Base-by-base conservation (phyloP, 768 basidiomycete species). In the Leucosporidium scottii region DNA sequence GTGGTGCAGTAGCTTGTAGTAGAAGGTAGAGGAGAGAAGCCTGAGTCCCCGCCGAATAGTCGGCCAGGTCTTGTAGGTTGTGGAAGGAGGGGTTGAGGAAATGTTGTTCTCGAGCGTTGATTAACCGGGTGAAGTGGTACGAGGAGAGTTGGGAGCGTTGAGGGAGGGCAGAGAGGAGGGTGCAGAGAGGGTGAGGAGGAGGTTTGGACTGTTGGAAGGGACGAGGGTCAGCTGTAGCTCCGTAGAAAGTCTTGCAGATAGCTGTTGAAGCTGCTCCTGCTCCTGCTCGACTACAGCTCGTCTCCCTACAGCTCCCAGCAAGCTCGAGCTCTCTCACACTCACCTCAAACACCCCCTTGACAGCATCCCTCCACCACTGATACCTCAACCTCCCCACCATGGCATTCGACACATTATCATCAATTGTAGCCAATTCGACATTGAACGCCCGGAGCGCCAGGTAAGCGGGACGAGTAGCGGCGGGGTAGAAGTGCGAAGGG, bases 341-440 rank as follows among this genome's bases (percentile, higher is more conserved):
- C 34, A 74, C 74, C 25, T 69, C 65, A 63, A 65, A 71, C 18
- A 66, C 57, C 1, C 64, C 63, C 28, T 71, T 69, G 60, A 75
- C 34, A 10, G 68, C 73, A 18, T 75, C 74, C 49, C 65, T 67
- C 74, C 74, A 75, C 72, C 72, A 75, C 59, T 75, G 74, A 49
- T 55, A 73, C 28, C 74, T 59, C 64, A 75, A 67, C 53, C 70
- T 59, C 4, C 72, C 74, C 25, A 73, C 65, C 25, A 74, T 23
- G 28, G 63, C 63, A 54, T 70, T 73, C 48, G 65, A 64, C 10
- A 75, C 74, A 28, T 68, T 58, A 49, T 75, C 74, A 1, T 68
- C 68, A 36, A 75, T 61, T 13, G 50, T 61, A 7, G 70, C 70
- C 3, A 75, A 68, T 65, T 75, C 74, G 44, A 66, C 66, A 57